These are phyloP conservation scores for Capsicum baccatum DNA, from an alignment of 257 asterid species.

Conservation along the genomic window DNA sequence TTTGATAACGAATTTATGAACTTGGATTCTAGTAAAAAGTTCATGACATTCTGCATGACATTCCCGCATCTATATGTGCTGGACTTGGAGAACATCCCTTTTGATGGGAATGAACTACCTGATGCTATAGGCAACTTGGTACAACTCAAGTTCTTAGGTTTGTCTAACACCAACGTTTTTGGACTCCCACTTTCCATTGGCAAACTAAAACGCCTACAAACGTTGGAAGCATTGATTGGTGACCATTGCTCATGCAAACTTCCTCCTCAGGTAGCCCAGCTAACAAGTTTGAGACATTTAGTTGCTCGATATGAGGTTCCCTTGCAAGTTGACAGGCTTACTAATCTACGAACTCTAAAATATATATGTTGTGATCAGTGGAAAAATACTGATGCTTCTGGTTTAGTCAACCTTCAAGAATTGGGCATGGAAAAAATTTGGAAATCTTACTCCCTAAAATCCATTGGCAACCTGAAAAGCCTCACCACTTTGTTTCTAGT, in stretches of 20 bases:
- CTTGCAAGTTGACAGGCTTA: neutral
- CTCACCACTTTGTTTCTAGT: neutral
- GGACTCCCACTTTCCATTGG: conserved; percentile 23
- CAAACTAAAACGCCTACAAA: neutral
- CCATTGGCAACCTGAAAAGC: conserved; percentile 17
- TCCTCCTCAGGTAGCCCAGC: neutral
- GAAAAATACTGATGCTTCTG: conserved; percentile 15
- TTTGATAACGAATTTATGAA: neutral
- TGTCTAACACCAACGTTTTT: neutral
- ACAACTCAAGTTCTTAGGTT: conserved; percentile 29
- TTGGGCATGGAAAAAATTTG: neutral
- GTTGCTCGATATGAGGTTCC: neutral
- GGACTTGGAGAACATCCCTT: neutral
- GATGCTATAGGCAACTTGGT: conserved; percentile 22
- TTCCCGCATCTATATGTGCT: conserved; percentile 3
- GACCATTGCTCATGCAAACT: neutral
- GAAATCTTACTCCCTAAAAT: neutral
- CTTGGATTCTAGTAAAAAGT: neutral
- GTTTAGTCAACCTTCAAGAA: conserved; percentile 28
- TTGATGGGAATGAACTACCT: neutral
- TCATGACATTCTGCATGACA: neutral
- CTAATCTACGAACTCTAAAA: conserved; percentile 21
- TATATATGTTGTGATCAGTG: conserved; percentile 24
- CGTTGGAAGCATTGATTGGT: neutral
- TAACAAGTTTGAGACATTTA: conserved; percentile 27